Evolutionary conservation across 202 grass and related monocot genomes (phyloP).

Genomic region (Zoysia matrella): DNA sequence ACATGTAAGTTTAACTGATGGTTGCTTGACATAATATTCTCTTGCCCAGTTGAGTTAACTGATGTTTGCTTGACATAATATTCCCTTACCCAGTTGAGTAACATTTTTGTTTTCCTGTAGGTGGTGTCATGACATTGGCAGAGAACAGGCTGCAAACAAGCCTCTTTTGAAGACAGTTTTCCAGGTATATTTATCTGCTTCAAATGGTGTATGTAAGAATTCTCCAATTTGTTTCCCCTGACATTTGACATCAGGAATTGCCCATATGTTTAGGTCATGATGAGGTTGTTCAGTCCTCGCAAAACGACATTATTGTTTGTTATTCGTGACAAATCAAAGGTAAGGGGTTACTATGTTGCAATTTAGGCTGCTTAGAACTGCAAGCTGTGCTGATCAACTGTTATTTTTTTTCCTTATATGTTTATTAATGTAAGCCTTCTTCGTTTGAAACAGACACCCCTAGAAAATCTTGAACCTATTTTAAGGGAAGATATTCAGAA

Average conservation of each 20-base stretch:
- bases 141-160: constrained; percentile 96
- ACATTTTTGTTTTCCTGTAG: constrained; percentile 57
- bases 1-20: constrained; percentile 76
- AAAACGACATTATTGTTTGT: constrained; percentile 93
- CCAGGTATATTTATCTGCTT: constrained; percentile 56
- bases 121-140: constrained; percentile 99
- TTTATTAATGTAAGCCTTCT: constrained; percentile 15
- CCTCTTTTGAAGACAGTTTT: constrained; percentile 98
- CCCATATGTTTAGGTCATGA: constrained; percentile 76
- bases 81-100: constrained; percentile 13
- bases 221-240: not conserved
- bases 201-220: not conserved
- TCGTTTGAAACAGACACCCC: constrained; percentile 70
- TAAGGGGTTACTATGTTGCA: constrained; percentile 32
- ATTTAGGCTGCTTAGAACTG: no score
- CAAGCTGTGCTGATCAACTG: constrained; percentile 5
- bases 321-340: constrained; percentile 96
- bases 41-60: not conserved
- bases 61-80: constrained; percentile 19
- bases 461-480: constrained; percentile 92
- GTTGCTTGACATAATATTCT: no score
- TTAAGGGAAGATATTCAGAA: constrained; percentile 98
- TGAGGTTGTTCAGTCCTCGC: constrained; percentile 89
- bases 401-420: constrained; percentile 17
- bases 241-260: constrained; percentile 5